These are phyloP conservation scores for Sporobolomyces phaffii DNA, from an alignment of 768 basidiomycete genomes.

Conservation along the genomic window DNA sequence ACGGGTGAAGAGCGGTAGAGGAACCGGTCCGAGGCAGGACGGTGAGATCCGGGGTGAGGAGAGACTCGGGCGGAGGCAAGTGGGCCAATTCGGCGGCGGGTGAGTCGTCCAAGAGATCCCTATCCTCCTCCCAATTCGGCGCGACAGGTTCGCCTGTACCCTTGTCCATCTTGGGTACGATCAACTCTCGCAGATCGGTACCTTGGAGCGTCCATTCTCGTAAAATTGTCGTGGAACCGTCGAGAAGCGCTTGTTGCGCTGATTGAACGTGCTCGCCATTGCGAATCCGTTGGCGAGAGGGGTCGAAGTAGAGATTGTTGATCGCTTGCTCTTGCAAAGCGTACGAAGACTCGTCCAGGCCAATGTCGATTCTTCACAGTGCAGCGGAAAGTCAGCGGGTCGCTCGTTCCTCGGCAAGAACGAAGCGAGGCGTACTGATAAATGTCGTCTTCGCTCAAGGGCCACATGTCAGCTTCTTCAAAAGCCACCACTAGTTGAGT, in stretches of 20 bases:
- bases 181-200: slow-evolving; percentile 64
- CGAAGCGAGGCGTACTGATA: slow-evolving; percentile 50
- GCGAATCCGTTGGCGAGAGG: slow-evolving; percentile 41
- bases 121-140: too few species aligned
- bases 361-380: slow-evolving; percentile 57
- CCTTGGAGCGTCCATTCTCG: slow-evolving; percentile 61
- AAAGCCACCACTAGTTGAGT: slow-evolving; percentile 61
- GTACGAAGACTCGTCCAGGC: slow-evolving; percentile 60
- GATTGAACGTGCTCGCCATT: slow-evolving; percentile 39
- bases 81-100: slow-evolving; percentile 45
- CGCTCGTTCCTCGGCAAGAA: background rate
- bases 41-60: background rate
- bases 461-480: slow-evolving; percentile 50
- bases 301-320: slow-evolving; percentile 55
- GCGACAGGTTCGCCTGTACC: slow-evolving; percentile 46
- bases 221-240: slow-evolving; percentile 40
- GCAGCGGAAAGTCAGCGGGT: too few species aligned
- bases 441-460: slow-evolving; percentile 48
- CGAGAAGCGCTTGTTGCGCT: slow-evolving; percentile 14
- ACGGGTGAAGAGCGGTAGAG: slow-evolving; percentile 44
- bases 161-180: slow-evolving; percentile 52
- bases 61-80: slow-evolving; percentile 45
- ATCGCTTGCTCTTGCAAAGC: slow-evolving; percentile 68
- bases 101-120: slow-evolving; percentile 56
- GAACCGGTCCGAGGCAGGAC: background rate